A percentile compares a stretch with the other conserved stretches of the same genome.
Evolutionary conservation across 169 alveolate species (phyloP).

Genomic region (Plasmodium malariae): DNA sequence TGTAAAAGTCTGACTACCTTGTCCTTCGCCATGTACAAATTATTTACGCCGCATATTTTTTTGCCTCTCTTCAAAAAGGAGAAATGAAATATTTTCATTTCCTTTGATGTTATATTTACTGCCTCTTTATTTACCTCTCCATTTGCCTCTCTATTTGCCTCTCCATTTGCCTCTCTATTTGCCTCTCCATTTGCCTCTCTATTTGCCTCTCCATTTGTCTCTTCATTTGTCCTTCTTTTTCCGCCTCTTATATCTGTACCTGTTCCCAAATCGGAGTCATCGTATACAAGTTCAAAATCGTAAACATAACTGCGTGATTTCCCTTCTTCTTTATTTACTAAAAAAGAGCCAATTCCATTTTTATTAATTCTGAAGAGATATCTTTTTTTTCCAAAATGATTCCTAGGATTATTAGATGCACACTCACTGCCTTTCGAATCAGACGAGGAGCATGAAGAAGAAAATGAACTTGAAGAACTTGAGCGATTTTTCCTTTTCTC

Average conservation of each 20-base stretch:
- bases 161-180: too few relatives aligned
- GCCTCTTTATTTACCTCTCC: too few relatives aligned
- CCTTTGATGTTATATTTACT: too few relatives aligned
- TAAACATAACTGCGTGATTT: neutral
- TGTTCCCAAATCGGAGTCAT: neutral
- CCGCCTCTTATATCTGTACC: too few relatives aligned
- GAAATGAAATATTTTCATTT: conserved; percentile 17
- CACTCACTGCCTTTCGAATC: neutral
- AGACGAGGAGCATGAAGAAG: conserved; percentile 23
- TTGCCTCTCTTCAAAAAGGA: conserved; percentile 42
- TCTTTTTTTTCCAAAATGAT: conserved; percentile 1
- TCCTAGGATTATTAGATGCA: neutral
- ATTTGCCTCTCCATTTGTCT: too few relatives aligned
- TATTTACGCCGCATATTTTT: conserved; percentile 5
- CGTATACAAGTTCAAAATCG: conserved; percentile 30
- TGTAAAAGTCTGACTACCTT: neutral
- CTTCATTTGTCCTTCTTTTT: too few relatives aligned
- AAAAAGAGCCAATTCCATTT: conserved; percentile 47
- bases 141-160: too few relatives aligned
- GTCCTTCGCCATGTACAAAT: conserved; percentile 1
- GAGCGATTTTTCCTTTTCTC: neutral
- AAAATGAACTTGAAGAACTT: conserved; percentile 9
- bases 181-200: too few relatives aligned
- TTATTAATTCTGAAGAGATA: conserved; percentile 36
- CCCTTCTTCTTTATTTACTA: conserved; percentile 4